phyloP scores from a whole-genome alignment of 2,329 filamentous ascomycete genomes.

The Aspergillus phoenicis region DNA sequence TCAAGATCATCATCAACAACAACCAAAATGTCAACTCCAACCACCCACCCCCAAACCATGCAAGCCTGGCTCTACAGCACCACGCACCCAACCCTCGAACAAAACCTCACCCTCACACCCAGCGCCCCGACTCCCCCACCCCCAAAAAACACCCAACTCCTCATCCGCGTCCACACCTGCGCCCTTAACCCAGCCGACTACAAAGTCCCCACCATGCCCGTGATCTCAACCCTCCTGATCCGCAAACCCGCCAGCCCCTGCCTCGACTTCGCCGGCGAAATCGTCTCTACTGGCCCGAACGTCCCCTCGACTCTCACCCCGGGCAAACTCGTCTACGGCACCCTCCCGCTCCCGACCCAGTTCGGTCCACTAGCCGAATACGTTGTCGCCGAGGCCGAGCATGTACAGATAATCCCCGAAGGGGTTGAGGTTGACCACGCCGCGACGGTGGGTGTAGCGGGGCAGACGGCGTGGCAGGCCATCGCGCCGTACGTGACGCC shows the following conservation, averaged over 20 bases:
- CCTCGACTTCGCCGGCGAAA: conserved; percentile 54
- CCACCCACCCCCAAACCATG: conserved; percentile 46
- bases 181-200: conserved; percentile 67
- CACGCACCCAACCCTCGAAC: conserved; percentile 53
- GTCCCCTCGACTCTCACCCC: conserved; percentile 32
- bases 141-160: conserved; percentile 50
- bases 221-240: conserved; percentile 45
- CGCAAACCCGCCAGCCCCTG: conserved; percentile 52
- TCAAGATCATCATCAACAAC: not conserved
- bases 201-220: conserved; percentile 59
- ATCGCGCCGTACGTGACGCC: conserved; percentile 50
- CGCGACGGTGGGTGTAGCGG: conserved; percentile 50
- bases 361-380: conserved; percentile 52
- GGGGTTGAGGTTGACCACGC: conserved; percentile 48
- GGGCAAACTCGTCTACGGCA: conserved; percentile 53
- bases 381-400: conserved; percentile 36
- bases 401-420: conserved; percentile 46
- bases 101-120: conserved; percentile 54
- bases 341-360: conserved; percentile 28
- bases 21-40: not conserved
- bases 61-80: conserved; percentile 60
- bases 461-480: conserved; percentile 52
- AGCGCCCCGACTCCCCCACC: conserved; percentile 46
- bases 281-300: conserved; percentile 40
- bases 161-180: conserved; percentile 58